These are phyloP conservation scores for Thelonectria blattea DNA, from an alignment of 2,329 filamentous ascomycete species.

Conservation along the genomic window DNA sequence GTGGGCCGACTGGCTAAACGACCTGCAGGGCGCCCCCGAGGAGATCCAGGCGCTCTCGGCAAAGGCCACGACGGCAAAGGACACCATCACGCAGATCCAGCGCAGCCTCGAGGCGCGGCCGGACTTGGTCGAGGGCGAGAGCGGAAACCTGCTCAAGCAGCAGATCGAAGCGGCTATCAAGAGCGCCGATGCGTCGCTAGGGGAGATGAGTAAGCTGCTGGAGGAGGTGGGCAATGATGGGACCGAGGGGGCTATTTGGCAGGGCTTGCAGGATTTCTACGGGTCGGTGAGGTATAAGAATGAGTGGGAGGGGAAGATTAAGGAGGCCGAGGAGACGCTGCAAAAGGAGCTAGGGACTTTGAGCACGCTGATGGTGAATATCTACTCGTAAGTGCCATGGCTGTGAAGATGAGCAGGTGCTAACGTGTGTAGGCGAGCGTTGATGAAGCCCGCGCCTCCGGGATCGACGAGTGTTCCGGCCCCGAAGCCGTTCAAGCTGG, in stretches of 20 bases:
- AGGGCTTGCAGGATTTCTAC: constrained; percentile 40
- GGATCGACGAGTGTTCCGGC: constrained; percentile 24
- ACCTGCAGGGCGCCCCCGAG: constrained; percentile 40
- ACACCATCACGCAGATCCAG: constrained; percentile 43
- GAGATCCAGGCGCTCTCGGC: constrained; percentile 39
- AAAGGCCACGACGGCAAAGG: constrained; percentile 38
- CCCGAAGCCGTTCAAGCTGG: constrained; percentile 11
- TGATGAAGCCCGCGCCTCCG: constrained; percentile 39
- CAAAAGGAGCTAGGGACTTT: constrained; percentile 39
- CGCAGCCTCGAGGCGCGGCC: constrained; percentile 37
- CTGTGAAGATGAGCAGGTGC: neutral
- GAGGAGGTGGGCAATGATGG: constrained; percentile 38
- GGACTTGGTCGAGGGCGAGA: constrained; percentile 41
- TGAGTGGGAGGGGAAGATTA: constrained; percentile 42
- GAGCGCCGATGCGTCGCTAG: constrained; percentile 35
- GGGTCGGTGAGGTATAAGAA: constrained; percentile 43
- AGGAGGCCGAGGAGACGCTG: constrained; percentile 38
- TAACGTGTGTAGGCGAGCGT: constrained; percentile 33
- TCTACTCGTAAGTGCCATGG: constrained; percentile 40
- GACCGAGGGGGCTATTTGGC: constrained; percentile 27
- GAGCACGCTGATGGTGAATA: constrained; percentile 42
- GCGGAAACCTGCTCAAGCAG: constrained; percentile 34
- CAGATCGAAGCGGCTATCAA: constrained; percentile 41
- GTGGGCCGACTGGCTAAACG: constrained; percentile 43
- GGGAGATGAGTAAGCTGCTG: constrained; percentile 40